Evolutionary conservation across 1,139 yeast species (phyloP), one percentile per base, ranked within the genome.

Genomic region (Suhomyces guaymorum): DNA sequence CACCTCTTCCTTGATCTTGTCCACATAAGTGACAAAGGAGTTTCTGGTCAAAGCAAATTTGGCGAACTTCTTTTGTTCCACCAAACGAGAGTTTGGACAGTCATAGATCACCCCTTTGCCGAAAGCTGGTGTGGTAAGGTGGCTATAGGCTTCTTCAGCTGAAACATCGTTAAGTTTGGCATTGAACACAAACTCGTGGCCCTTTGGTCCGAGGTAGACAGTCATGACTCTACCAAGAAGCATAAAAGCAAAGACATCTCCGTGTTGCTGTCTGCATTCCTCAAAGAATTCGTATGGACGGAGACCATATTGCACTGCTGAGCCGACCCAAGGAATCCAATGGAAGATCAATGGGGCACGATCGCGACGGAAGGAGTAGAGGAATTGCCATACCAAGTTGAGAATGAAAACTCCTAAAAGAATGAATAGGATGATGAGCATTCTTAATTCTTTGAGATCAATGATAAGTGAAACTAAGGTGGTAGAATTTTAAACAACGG

Each of bases 31-130:
- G 49, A 77, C 75, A 66, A 92, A 90, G 2, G 95, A 80, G 32
- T 86, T 96, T 47, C 78, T 78, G 24, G 96, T 83, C 48, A 92
- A 74, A 13, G 97, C 95, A 43, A 78, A 75, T 64, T 92, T 92
- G 44, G 94, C 95, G 56, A 92, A 92, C 70, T 89, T 92, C 78
- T 92, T 92, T 63, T 92, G 98, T 61, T 92, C 97, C 97, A 92
- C 92, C 52, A 92, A 75, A 48, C 87, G 80, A 53, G 80, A 67
- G 64, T 92, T 92, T 45, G 98, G 88, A 64, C 97, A 92, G 63
- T 92, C 98, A 59, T 92, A 92, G 39, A 92, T 84, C 36, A 92
- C 98, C 44, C 97, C 98, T 55, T 87, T 79, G 51, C 98, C 98
- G 53, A 92, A 92, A 13, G 89, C 97, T 12, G 98, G 98, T 7